Evolutionary conservation across 176 grass and related monocot species (phyloP).

Genomic region (Dendrocalamus sinicus): DNA sequence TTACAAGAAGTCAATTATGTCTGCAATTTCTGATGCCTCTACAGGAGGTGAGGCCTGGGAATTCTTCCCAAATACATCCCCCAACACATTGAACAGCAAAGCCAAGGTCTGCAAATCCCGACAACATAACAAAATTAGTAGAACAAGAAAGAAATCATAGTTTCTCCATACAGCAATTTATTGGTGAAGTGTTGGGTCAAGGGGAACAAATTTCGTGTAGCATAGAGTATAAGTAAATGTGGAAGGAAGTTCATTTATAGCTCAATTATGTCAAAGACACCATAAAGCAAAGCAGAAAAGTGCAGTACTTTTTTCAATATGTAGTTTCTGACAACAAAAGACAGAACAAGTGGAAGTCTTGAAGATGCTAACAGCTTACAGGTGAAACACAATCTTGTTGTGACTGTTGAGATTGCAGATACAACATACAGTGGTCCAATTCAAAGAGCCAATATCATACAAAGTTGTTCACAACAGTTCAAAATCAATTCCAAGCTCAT

Average conservation of each 20-base stretch:
- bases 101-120: constrained; percentile 79
- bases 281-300: constrained; percentile 1
- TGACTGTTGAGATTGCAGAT: constrained; percentile 20
- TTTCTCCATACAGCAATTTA: constrained; percentile 15
- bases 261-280: not conserved
- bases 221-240: constrained; percentile 6
- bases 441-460: not conserved
- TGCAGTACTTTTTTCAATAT: not conserved
- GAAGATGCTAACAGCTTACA: not conserved
- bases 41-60: constrained; percentile 70
- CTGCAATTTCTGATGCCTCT: constrained; percentile 81
- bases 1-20: constrained; percentile 99
- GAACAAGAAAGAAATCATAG: not conserved
- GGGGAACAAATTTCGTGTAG: not conserved
- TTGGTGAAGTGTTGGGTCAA: not conserved
- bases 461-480: not conserved
- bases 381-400: constrained; percentile 12
- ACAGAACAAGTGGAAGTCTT: not conserved
- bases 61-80: constrained; percentile 94
- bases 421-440: constrained; percentile 27
- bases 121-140: constrained; percentile 33
- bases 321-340: not conserved
- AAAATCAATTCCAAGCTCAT: constrained; percentile 1
- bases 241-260: not conserved
- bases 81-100: constrained; percentile 88